Conservation (phyloP, 441 rosid genomes). For the Gossypium schwendimanii region DNA sequence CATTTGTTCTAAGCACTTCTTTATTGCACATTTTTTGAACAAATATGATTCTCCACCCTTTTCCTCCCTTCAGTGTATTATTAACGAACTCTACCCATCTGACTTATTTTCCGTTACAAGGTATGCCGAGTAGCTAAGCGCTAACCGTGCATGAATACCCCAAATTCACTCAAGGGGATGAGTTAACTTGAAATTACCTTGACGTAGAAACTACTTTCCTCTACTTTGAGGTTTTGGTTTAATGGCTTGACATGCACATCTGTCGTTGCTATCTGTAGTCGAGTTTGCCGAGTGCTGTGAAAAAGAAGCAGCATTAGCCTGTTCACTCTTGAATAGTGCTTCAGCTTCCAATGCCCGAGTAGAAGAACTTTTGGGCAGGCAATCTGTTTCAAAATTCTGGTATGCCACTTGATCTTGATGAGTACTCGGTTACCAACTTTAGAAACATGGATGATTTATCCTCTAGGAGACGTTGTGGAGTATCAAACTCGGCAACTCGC, state of each 20-base stretch:
- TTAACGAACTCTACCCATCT: constrained; percentile 13
- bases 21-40: constrained; percentile 31
- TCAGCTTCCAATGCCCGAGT: constrained; percentile 17
- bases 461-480: constrained; percentile 72
- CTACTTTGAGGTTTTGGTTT: constrained; percentile 9
- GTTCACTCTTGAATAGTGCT: constrained; percentile 2
- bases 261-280: constrained; percentile 7
- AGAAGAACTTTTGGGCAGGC: constrained; percentile 20
- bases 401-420: constrained; percentile 90
- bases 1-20: constrained; percentile 21
- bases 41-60: constrained; percentile 12
- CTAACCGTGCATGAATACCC: constrained; percentile 13
- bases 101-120: constrained; percentile 23
- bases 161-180: constrained; percentile 7
- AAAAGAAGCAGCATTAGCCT: constrained; percentile 13
- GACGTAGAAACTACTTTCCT: constrained; percentile 8
- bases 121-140: constrained; percentile 4
- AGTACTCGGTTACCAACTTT: constrained; percentile 86
- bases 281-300: constrained; percentile 19
- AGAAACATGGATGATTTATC: constrained; percentile 93
- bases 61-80: constrained; percentile 14
- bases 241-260: neutral
- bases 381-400: constrained; percentile 53
- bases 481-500: constrained; percentile 88
- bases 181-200: constrained; percentile 11